Percentiles rank a stretch among this genome's conserved stretches.
Conservation (phyloP, 352 stramenopile species). For the Aphanomyces cochlioides region DNA sequence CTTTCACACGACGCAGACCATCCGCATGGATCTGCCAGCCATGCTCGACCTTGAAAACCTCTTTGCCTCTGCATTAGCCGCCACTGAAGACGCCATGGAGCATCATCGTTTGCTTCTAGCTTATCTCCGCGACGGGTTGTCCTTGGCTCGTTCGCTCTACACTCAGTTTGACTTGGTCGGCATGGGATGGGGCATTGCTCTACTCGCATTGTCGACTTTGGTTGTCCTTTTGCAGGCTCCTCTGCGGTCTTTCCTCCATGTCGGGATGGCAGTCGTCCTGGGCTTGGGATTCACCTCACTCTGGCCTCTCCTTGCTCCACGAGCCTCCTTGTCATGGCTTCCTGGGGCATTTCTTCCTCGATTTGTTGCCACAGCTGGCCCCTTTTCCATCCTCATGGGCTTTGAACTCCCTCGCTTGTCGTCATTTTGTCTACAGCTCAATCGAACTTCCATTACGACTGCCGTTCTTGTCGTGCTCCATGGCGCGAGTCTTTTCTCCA, state of each 20-base stretch:
- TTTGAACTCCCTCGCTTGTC: not conserved
- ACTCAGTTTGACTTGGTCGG: constrained; percentile 81
- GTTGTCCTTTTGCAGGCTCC: not conserved
- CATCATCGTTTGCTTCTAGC: constrained; percentile 37
- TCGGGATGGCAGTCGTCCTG: constrained; percentile 8
- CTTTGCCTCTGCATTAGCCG: constrained; percentile 40
- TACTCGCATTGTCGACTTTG: constrained; percentile 36
- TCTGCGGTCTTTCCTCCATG: not conserved
- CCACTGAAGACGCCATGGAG: not conserved
- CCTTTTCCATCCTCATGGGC: constrained; percentile 25
- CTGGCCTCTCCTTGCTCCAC: constrained; percentile 33
- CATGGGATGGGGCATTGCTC: constrained; percentile 63
- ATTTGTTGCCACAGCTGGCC: not conserved
- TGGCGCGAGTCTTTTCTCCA: constrained; percentile 63
- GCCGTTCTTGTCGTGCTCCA: constrained; percentile 48
- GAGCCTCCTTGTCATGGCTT: not conserved
- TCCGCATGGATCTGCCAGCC: constrained; percentile 28
- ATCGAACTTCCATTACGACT: not conserved
- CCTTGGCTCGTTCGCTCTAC: constrained; percentile 72
- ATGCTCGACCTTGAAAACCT: constrained; percentile 45
- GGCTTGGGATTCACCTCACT: constrained; percentile 32
- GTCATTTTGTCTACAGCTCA: not conserved
- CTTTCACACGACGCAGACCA: constrained; percentile 38
- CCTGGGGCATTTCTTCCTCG: constrained; percentile 25
- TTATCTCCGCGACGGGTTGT: constrained; percentile 63